Conservation (phyloP, 306 rosid genomes). For the Gillenia trifoliata region DNA sequence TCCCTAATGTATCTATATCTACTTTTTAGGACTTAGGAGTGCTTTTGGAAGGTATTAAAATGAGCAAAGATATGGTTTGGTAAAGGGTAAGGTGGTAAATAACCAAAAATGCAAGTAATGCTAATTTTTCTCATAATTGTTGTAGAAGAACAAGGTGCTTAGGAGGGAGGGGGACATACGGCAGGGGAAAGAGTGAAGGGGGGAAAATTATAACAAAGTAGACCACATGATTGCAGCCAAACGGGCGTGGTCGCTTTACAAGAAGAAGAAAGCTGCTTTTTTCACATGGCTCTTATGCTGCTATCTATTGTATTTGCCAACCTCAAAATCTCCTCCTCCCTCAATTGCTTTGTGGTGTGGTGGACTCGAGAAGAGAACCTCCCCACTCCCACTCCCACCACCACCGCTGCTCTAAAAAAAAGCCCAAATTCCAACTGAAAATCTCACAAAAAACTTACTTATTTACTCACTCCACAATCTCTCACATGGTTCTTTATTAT, state of each 20-base stretch:
- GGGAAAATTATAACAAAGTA: slow-evolving; percentile 51
- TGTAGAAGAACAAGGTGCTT: slow-evolving; percentile 36
- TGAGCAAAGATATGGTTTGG: background rate
- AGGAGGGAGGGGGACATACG: slow-evolving; percentile 17
- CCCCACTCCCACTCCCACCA: slow-evolving; percentile 16
- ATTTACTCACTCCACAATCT: background rate
- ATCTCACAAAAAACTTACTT: background rate
- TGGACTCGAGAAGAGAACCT: slow-evolving; percentile 34
- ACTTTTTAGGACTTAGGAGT: background rate
- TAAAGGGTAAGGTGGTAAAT: slow-evolving; percentile 21
- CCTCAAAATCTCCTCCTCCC: background rate
- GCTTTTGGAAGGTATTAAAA: background rate
- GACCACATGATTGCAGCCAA: slow-evolving; percentile 93
- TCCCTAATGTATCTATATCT: background rate
- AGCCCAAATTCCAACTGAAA: slow-evolving; percentile 34
- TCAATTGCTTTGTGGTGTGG: slow-evolving; percentile 6
- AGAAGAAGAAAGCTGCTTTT: slow-evolving; percentile 70
- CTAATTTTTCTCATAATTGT: background rate
- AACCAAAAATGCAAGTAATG: background rate
- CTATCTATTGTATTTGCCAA: background rate
- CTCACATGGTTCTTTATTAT: background rate
- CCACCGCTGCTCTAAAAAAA: background rate
- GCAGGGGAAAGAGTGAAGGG: slow-evolving; percentile 28
- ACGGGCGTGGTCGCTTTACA: slow-evolving; percentile 91
- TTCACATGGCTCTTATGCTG: slow-evolving; percentile 61